These are phyloP conservation scores for Curvularia hawaiiensis DNA, from an alignment of 2,329 filamentous ascomycete species.

Conservation along the genomic window DNA sequence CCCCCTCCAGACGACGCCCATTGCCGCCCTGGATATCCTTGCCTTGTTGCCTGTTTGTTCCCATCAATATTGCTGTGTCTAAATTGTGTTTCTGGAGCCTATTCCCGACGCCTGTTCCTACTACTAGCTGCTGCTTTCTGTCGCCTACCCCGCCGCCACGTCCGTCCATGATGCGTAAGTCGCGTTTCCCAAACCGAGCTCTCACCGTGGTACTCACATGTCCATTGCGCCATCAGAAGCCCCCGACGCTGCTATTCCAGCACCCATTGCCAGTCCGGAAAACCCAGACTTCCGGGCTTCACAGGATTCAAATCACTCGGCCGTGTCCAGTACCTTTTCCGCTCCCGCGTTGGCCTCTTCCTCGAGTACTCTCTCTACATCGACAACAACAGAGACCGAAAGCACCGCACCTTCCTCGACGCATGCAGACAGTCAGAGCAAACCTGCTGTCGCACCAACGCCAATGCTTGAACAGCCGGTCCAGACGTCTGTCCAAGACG, in stretches of 20 bases:
- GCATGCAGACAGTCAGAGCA: slow-evolving; percentile 49
- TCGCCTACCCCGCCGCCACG: slow-evolving; percentile 24
- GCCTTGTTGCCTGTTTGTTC: background rate
- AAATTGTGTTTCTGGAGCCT: slow-evolving; percentile 5
- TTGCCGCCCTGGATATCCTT: slow-evolving; percentile 3
- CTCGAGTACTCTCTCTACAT: slow-evolving; percentile 43
- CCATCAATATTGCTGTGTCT: background rate
- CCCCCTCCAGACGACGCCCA: slow-evolving; percentile 2
- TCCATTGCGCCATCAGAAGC: slow-evolving; percentile 27
- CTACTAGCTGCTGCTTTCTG: slow-evolving; percentile 15
- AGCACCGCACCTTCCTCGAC: slow-evolving; percentile 32
- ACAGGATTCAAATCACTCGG: slow-evolving; percentile 43
- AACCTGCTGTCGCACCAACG: slow-evolving; percentile 39
- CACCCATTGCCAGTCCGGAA: slow-evolving; percentile 16
- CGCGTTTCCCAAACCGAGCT: slow-evolving; percentile 19
- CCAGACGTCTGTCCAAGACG: slow-evolving; percentile 53
- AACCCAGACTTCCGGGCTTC: slow-evolving; percentile 30
- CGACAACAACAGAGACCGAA: slow-evolving; percentile 17
- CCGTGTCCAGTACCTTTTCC: slow-evolving; percentile 42
- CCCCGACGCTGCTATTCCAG: slow-evolving; percentile 18
- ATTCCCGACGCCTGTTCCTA: slow-evolving; percentile 7
- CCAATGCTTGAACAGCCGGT: slow-evolving; percentile 51
- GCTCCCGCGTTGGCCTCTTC: slow-evolving; percentile 39
- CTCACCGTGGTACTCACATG: slow-evolving; percentile 23
- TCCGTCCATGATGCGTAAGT: slow-evolving; percentile 25